These are phyloP conservation scores for Ustanciosporium gigantosporum DNA, from an alignment of 1,284 basidiomycete genomes.

Conservation along the genomic window DNA sequence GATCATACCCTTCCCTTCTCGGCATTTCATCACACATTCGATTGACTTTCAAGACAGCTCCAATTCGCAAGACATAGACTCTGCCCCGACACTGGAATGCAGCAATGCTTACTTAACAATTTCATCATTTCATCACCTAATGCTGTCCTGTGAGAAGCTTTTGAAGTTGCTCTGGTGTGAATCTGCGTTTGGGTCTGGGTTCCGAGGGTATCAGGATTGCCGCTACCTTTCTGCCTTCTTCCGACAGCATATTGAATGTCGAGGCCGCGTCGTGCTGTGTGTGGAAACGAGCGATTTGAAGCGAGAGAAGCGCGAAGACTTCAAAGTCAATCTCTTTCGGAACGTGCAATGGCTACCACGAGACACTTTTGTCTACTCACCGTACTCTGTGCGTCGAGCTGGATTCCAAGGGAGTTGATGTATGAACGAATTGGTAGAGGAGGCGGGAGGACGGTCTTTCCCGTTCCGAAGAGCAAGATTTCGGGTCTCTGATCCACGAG, in stretches of 20 bases:
- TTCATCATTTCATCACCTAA: background rate
- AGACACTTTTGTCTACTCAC: constrained; percentile 66
- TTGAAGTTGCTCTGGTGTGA: constrained; percentile 17
- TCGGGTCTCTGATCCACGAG: constrained; percentile 66
- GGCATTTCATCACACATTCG: background rate
- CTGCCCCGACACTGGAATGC: too few species aligned
- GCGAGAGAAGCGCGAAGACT: background rate
- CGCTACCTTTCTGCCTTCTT: constrained; percentile 88
- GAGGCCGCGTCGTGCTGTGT: constrained; percentile 87
- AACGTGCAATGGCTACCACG: too few species aligned
- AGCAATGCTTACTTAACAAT: too few species aligned
- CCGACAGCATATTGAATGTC: constrained; percentile 87
- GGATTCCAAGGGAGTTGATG: constrained; percentile 78
- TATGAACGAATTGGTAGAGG: constrained; percentile 73
- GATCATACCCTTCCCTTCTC: background rate
- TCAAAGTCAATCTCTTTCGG: too few species aligned
- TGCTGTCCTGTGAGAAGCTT: constrained; percentile 4
- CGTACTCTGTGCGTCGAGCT: constrained; percentile 91
- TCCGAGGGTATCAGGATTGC: constrained; percentile 76
- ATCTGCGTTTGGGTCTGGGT: constrained; percentile 4
- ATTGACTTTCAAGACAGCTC: background rate
- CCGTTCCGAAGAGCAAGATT: constrained; percentile 86
- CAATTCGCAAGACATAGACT: too few species aligned
- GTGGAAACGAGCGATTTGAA: background rate
- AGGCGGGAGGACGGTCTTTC: constrained; percentile 72